Conservation (phyloP, 768 basidiomycete genomes). For the Pisolithus albus region DNA sequence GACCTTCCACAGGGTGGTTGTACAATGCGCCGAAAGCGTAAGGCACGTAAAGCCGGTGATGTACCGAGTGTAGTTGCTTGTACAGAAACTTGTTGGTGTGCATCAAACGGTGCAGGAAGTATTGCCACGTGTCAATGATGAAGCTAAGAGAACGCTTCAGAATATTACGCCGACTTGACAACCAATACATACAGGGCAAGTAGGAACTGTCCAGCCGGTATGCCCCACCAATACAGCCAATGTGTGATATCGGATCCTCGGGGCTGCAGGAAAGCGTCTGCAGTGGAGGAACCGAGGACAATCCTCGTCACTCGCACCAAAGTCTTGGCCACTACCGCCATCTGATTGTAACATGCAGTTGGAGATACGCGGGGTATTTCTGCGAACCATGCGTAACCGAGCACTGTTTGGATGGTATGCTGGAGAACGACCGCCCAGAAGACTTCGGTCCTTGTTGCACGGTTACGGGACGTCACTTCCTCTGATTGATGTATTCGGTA, state of each 20-base stretch:
- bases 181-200: conserved; percentile 71
- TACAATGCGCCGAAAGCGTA: conserved; percentile 96
- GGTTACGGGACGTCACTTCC: conserved; percentile 71
- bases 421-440: conserved; percentile 78
- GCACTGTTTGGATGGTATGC: conserved; percentile 73
- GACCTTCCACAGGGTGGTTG: conserved; percentile 95
- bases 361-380: conserved; percentile 28
- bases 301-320: conserved; percentile 34
- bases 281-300: conserved; percentile 37
- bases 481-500: conserved; percentile 84
- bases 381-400: conserved; percentile 66
- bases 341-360: conserved; percentile 35
- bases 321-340: conserved; percentile 36
- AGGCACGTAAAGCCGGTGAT: conserved; percentile 94
- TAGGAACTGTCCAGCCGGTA: conserved; percentile 66
- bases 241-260: conserved; percentile 44
- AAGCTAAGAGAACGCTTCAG: conserved; percentile 46
- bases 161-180: neutral
- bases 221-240: conserved; percentile 88
- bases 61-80: conserved; percentile 85
- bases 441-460: conserved; percentile 65
- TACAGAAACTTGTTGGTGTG: conserved; percentile 89
- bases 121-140: conserved; percentile 96
- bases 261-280: conserved; percentile 28
- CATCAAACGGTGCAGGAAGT: conserved; percentile 89